Conservation (phyloP, 345 rosid species). For the Eucalyptus tenuipes region DNA sequence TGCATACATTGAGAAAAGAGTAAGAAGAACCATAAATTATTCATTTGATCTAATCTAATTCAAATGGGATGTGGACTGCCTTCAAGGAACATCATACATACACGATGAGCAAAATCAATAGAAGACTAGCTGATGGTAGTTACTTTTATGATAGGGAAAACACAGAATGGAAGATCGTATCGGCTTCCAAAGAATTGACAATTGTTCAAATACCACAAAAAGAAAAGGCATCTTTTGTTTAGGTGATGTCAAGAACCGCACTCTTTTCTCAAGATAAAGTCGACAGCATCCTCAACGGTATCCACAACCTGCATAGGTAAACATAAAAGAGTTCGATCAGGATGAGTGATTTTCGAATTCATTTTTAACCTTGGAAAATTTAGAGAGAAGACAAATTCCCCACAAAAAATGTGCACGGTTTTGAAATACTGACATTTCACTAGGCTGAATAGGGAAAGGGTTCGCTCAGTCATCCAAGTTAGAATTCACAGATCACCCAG, state of each 20-base stretch:
- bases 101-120: background rate
- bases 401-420: no score
- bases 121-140: background rate
- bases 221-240: background rate
- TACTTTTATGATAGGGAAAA: background rate
- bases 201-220: background rate
- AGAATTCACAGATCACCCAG: no score
- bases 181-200: background rate
- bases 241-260: background rate
- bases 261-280: slow-evolving; percentile 48
- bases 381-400: no score
- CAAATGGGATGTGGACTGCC: background rate
- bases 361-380: no score
- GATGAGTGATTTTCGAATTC: no score
- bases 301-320: slow-evolving; percentile 52
- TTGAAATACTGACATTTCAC: no score
- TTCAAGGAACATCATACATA: background rate
- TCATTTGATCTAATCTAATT: background rate
- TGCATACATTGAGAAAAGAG: background rate
- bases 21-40: background rate
- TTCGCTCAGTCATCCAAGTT: no score
- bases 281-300: slow-evolving; percentile 77
- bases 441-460: no score
- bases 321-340: background rate
- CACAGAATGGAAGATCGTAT: background rate